Evolutionary conservation across 2,329 filamentous ascomycete species (phyloP), one percentile per base, ranked within the genome.

Genomic region (Diplodia corticola): DNA sequence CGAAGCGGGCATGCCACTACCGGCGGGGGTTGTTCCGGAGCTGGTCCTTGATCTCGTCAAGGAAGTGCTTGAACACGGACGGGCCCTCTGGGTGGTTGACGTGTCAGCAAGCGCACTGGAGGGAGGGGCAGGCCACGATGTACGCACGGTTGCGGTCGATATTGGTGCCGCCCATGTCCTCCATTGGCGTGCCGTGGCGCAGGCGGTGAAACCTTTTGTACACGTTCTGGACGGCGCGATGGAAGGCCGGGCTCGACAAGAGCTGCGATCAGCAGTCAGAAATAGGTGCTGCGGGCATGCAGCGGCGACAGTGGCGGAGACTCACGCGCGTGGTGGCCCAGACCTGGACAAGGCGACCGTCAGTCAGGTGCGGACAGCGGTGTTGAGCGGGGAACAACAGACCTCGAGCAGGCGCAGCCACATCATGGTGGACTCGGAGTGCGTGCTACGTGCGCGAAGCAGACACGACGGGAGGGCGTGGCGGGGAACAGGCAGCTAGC

Each of bases 191-290:
- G 55, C 82, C 82, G 68, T 83, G 75, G 20, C 75, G 74, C 15
- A 83, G 70, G 35, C 77, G 73, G 68, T 82, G 78, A 66, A 84
- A 78, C 66, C 75, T 75, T 67, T 77, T 78, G 57, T 86, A 84
- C 13, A 84, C 78, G 65, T 79, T 80, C 26, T 82, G 80, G 20
- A 87, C 83, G 28, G 72, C 78, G 64, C 81, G 79, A 70, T 87
- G 85, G 77, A 87, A 88, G 40, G 79, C 73, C 2, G 83, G 83
- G 64, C 83, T 86, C 63, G 77, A 76, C 49, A 87, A 79, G 64
- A 88, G 81, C 79, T 85, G 72, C 48, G 66, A 65, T 28, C 65
- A 65, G 33, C 46, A 50, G 49, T 63, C 48, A 63, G 60, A 51
- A 13, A 40, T 68, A 67, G 49, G 54, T 65, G 54, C 33, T 37